These are phyloP conservation scores for Amoebophrya sp. DNA, from an alignment of 169 alveolate genomes.

Conservation along the genomic window DNA sequence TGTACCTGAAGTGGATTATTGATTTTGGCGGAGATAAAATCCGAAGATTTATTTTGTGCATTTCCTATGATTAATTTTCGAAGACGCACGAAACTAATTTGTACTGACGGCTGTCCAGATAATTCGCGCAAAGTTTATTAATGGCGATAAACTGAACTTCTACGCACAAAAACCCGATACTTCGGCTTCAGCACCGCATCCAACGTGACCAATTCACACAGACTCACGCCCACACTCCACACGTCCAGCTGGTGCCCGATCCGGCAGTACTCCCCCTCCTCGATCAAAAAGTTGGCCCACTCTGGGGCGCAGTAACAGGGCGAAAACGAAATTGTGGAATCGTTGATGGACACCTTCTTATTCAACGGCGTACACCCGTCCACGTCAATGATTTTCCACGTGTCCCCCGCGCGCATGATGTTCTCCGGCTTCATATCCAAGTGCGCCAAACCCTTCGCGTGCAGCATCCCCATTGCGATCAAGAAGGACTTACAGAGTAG, in stretches of 20 bases:
- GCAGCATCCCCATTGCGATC: not conserved
- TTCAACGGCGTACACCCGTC: constrained; percentile 48
- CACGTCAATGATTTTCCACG: constrained; percentile 48
- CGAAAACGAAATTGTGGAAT: constrained; percentile 48
- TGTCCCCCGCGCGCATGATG: not conserved
- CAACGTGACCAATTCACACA: not conserved
- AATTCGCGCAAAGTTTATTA: too few relatives aligned
- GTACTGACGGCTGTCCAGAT: too few relatives aligned
- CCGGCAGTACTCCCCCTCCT: not conserved
- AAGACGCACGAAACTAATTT: too few relatives aligned
- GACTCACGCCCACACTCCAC: not conserved
- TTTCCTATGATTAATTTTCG: not conserved
- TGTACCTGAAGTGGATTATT: too few relatives aligned
- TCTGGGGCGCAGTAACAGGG: constrained; percentile 53
- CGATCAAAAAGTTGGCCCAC: constrained; percentile 43
- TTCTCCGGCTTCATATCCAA: not conserved
- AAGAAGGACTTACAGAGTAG: not conserved
- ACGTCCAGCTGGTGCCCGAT: not conserved
- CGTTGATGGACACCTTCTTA: not conserved
- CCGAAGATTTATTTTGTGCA: too few relatives aligned
- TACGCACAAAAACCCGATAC: not conserved
- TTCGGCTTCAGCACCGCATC: not conserved
- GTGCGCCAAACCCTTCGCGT: not conserved
- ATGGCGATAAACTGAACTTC: too few relatives aligned
- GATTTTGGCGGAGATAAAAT: too few relatives aligned